A percentile compares a stretch with the other conserved stretches of the same genome.
These are phyloP conservation scores for Fusarium sp. DNA, from an alignment of 2,329 filamentous ascomycete species.

Conservation along the genomic window DNA sequence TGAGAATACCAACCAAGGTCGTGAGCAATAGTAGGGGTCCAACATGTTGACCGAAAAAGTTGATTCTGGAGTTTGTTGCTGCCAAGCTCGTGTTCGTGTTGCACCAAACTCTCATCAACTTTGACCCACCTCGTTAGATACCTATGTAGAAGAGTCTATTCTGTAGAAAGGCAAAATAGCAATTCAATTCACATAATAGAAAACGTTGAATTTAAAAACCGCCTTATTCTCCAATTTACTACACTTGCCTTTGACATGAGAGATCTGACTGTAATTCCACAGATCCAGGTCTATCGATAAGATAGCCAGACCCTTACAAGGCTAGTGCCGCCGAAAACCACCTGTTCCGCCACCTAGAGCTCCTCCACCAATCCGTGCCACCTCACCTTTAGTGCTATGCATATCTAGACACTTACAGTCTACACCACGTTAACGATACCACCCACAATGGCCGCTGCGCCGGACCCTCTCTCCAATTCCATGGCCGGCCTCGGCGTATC, in stretches of 20 bases:
- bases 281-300: conserved; percentile 32
- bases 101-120: not conserved
- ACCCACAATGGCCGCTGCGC: conserved; percentile 39
- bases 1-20: not conserved
- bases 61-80: not conserved
- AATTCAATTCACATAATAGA: too few relatives aligned
- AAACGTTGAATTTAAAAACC: not conserved
- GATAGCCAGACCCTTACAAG: conserved; percentile 18
- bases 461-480: conserved; percentile 49
- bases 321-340: conserved; percentile 28
- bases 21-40: not conserved
- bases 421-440: conserved; percentile 2
- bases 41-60: not conserved
- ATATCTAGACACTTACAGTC: conserved; percentile 29
- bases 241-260: not conserved
- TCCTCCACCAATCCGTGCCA: conserved; percentile 43
- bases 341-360: conserved; percentile 1
- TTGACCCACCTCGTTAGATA: not conserved
- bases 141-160: not conserved
- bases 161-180: too few relatives aligned
- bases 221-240: not conserved
- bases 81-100: conserved; percentile 19
- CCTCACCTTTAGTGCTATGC: conserved; percentile 36
- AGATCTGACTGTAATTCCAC: not conserved
- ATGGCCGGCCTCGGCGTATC: conserved; percentile 47